phyloP scores from a whole-genome alignment of 164 flowering plant species.

The Euptelea pleiosperma region DNA sequence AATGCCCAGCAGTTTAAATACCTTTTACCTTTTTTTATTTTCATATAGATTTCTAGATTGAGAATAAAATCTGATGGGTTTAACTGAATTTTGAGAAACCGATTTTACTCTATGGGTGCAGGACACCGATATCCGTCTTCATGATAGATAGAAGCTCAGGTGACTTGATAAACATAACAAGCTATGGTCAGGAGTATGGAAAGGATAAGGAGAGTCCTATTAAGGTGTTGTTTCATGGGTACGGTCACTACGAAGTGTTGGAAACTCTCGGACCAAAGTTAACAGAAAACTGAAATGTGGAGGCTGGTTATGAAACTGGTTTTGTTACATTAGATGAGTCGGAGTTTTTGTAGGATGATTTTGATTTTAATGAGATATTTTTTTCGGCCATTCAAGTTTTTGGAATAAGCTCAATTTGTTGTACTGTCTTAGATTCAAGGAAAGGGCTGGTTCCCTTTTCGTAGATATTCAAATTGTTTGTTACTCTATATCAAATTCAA shows the following conservation, averaged over 20 bases:
- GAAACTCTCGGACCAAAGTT: conserved; percentile 27
- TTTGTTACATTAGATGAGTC: conserved; percentile 8
- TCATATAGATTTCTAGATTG: background rate
- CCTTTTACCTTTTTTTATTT: background rate
- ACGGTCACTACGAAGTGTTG: conserved; percentile 82
- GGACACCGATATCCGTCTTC: conserved; percentile 68
- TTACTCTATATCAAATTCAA: background rate
- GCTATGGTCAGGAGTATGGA: conserved; percentile 66
- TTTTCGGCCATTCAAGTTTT: background rate
- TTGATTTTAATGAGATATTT: background rate
- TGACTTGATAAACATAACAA: conserved; percentile 51
- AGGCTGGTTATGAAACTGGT: background rate
- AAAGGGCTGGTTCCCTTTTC: background rate
- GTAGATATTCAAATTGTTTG: conserved; percentile 1
- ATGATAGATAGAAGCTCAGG: conserved; percentile 53
- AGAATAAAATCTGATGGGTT: background rate
- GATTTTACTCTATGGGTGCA: conserved; percentile 14
- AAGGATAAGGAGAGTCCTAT: conserved; percentile 44
- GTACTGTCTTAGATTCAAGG: conserved; percentile 10
- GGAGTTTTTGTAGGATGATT: background rate
- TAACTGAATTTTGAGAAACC: background rate
- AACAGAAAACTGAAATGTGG: conserved; percentile 6
- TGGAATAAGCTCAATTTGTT: conserved; percentile 13
- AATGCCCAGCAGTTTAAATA: too few species aligned
- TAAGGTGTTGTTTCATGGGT: conserved; percentile 76